These are phyloP conservation scores for Aspergillus fumigatiaffinis DNA, from an alignment of 2,329 filamentous ascomycete genomes.

Conservation along the genomic window DNA sequence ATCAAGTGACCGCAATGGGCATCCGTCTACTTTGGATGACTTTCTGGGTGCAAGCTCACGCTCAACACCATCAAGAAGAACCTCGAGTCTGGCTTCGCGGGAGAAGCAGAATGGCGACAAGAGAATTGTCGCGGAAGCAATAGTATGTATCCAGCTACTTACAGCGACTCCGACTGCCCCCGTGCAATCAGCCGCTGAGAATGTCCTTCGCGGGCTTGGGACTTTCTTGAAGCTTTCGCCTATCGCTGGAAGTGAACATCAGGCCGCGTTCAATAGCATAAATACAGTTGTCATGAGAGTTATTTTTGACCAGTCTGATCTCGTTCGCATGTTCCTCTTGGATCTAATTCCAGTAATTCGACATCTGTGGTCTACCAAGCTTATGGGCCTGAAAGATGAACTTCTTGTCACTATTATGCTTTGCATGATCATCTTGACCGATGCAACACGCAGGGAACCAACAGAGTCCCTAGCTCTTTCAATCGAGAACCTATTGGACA, in stretches of 20 bases:
- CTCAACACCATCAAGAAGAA: slow-evolving; percentile 29
- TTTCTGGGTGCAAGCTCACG: slow-evolving; percentile 21
- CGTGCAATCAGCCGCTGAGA: slow-evolving; percentile 52
- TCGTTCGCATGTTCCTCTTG: slow-evolving; percentile 58
- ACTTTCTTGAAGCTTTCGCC: slow-evolving; percentile 60
- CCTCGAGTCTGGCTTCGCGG: slow-evolving; percentile 22
- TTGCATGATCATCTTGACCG: slow-evolving; percentile 57
- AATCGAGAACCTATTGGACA: slow-evolving; percentile 64
- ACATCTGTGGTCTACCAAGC: slow-evolving; percentile 73
- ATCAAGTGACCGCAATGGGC: slow-evolving; percentile 26
- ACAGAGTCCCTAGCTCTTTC: slow-evolving; percentile 38
- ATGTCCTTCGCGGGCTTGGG: slow-evolving; percentile 55
- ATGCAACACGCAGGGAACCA: slow-evolving; percentile 34
- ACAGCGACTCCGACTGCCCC: slow-evolving; percentile 66
- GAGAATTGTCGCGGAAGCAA: slow-evolving; percentile 49
- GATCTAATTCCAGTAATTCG: slow-evolving; percentile 67
- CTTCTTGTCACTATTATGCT: slow-evolving; percentile 70
- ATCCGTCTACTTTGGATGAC: slow-evolving; percentile 25
- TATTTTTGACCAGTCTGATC: slow-evolving; percentile 63
- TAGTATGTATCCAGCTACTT: slow-evolving; percentile 64
- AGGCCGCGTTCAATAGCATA: slow-evolving; percentile 69
- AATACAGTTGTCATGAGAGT: slow-evolving; percentile 66
- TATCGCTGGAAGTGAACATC: slow-evolving; percentile 62
- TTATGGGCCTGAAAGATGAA: slow-evolving; percentile 66
- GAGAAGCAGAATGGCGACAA: slow-evolving; percentile 27